These are phyloP conservation scores for Jaenimonas drosophilae DNA, from an alignment of 208 protist genomes.

Conservation along the genomic window DNA sequence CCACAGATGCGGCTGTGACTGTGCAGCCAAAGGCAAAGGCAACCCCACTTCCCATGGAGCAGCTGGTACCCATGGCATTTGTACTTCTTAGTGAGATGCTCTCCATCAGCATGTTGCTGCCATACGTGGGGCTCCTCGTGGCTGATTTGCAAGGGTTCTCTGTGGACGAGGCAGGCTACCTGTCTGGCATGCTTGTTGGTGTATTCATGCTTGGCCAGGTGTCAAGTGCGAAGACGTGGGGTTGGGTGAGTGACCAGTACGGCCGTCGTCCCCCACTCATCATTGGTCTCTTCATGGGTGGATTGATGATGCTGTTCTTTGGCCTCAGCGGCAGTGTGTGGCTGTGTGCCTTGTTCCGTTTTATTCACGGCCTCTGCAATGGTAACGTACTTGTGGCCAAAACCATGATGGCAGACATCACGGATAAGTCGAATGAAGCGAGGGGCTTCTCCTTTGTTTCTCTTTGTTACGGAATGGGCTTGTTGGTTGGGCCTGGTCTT, in stretches of 20 bases:
- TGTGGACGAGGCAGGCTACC: conserved; percentile 45
- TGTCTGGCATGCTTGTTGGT: conserved; percentile 28
- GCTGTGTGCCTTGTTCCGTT: conserved; percentile 33
- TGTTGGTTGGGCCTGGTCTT: conserved; percentile 39
- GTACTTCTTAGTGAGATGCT: conserved; percentile 54
- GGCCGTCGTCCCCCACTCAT: conserved; percentile 36
- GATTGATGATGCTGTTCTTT: conserved; percentile 55
- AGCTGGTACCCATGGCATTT: conserved; percentile 44
- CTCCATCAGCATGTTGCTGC: conserved; percentile 42
- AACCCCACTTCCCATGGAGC: conserved; percentile 38
- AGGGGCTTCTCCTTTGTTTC: conserved; percentile 94
- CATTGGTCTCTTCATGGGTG: conserved; percentile 40
- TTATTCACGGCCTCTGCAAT: conserved; percentile 62
- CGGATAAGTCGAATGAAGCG: conserved; percentile 47
- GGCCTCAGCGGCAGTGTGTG: conserved; percentile 40
- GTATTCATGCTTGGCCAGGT: conserved; percentile 58
- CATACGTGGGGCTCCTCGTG: conserved; percentile 42
- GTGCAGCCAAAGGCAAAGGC: conserved; percentile 10
- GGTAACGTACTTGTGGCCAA: conserved; percentile 74
- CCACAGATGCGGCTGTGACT: no score
- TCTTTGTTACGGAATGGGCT: conserved; percentile 60
- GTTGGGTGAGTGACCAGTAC: conserved; percentile 47
- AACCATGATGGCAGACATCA: conserved; percentile 70
- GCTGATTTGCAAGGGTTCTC: conserved; percentile 19
- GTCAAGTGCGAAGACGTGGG: conserved; percentile 36